Evolutionary conservation across 306 rosid genomes (phyloP).

Genomic region (Chamaecrista fasciculata): DNA sequence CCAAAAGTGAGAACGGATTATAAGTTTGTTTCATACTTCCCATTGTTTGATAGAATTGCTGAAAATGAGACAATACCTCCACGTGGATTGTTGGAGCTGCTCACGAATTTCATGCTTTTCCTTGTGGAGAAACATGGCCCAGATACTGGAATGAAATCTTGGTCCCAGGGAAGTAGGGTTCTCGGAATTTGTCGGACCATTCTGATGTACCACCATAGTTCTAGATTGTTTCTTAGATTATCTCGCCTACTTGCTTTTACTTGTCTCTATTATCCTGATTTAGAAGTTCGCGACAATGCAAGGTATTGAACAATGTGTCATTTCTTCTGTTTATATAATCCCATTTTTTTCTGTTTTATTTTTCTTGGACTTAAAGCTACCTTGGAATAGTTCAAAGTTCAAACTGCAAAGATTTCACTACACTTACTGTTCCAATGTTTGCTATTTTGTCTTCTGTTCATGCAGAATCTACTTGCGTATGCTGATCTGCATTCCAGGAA

Average conservation of each 20-base stretch:
- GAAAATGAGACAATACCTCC: slow-evolving; percentile 84
- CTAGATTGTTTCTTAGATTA: slow-evolving; percentile 78
- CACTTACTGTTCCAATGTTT: slow-evolving; percentile 28
- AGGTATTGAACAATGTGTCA: slow-evolving; percentile 49
- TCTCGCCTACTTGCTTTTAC: slow-evolving; percentile 80
- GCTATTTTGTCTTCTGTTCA: slow-evolving; percentile 25
- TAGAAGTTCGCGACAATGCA: slow-evolving; percentile 95
- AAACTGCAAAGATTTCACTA: slow-evolving; percentile 1
- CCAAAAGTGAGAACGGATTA: slow-evolving; percentile 77
- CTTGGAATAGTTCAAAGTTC: slow-evolving; percentile 2
- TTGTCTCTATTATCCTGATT: slow-evolving; percentile 85
- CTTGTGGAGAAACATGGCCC: slow-evolving; percentile 92
- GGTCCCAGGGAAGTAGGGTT: slow-evolving; percentile 95
- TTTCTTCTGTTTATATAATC: background rate
- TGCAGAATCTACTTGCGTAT: slow-evolving; percentile 88
- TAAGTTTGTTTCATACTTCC: slow-evolving; percentile 72
- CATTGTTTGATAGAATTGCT: slow-evolving; percentile 81
- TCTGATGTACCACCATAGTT: slow-evolving; percentile 84
- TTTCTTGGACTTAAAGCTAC: slow-evolving; percentile 12
- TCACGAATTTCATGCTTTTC: slow-evolving; percentile 72
- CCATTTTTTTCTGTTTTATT: too few species aligned
- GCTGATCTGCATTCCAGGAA: slow-evolving; percentile 85
- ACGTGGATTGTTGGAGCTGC: slow-evolving; percentile 65
- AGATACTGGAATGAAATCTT: slow-evolving; percentile 66
- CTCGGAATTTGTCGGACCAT: slow-evolving; percentile 88